phyloP scores from a whole-genome alignment of 108 stramenopile species.

The Skeletonema marinoi region DNA sequence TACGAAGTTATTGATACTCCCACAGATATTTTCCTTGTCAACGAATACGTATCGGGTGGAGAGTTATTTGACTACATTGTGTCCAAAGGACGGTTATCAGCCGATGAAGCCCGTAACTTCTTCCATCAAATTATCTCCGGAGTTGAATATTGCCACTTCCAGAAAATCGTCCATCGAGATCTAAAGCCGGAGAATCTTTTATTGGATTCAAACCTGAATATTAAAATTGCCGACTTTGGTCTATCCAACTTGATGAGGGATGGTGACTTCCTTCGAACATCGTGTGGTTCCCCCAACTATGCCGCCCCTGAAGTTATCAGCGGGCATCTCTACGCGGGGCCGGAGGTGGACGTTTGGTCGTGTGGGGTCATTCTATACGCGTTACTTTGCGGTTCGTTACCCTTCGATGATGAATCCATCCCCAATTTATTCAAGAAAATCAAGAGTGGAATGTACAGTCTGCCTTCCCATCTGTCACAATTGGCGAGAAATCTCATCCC shows the following conservation, averaged over 20 bases:
- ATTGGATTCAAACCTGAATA: slow-evolving; percentile 88
- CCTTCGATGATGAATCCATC: slow-evolving; percentile 99
- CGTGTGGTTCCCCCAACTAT: slow-evolving; percentile 98
- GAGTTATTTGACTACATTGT: slow-evolving; percentile 97
- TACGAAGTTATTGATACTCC: slow-evolving; percentile 99
- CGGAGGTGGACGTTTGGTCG: slow-evolving; percentile 99
- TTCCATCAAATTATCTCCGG: slow-evolving; percentile 99
- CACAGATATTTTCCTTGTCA: slow-evolving; percentile 98
- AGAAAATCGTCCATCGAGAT: slow-evolving; percentile 99
- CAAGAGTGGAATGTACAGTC: slow-evolving; percentile 97
- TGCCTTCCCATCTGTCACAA: slow-evolving; percentile 94
- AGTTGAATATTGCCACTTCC: slow-evolving; percentile 99
- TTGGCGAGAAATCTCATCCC: slow-evolving; percentile 96
- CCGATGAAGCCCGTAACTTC: slow-evolving; percentile 97
- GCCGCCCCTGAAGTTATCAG: slow-evolving; percentile 99
- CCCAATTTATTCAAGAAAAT: slow-evolving; percentile 99
- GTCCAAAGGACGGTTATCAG: slow-evolving; percentile 90
- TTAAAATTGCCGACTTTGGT: slow-evolving; percentile 99
- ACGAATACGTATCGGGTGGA: slow-evolving; percentile 98
- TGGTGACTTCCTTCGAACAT: slow-evolving; percentile 98
- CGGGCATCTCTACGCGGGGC: slow-evolving; percentile 97
- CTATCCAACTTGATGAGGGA: slow-evolving; percentile 98
- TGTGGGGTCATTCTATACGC: slow-evolving; percentile 99
- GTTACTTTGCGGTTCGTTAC: slow-evolving; percentile 96
- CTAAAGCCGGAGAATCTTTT: slow-evolving; percentile 99